Conservation (phyloP, 306 rosid genomes). For the Malus domestica region ASM211411v1 NC_041792.1:27142907-27143406, state of each 20-base stretch:
- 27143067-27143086: not conserved
- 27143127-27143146: not conserved
- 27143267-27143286: slow-evolving; percentile 62
- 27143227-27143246: slow-evolving; percentile 31
- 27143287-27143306: slow-evolving; percentile 66
- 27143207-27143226: not conserved
- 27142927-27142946: not conserved
- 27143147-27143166: not conserved
- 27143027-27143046: not conserved
- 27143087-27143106: not conserved
- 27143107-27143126: not conserved
- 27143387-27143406: not conserved
- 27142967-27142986: not conserved
- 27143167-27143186: not conserved
- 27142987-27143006: not conserved
- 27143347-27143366: slow-evolving; percentile 84
- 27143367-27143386: slow-evolving; percentile 84
- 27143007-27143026: not conserved
- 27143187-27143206: not conserved
- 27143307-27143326: slow-evolving; percentile 94
- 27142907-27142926: not conserved
- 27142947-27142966: not conserved
- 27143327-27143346: slow-evolving; percentile 72
- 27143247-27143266: slow-evolving; percentile 83
- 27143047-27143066: not conserved